phyloP scores from a whole-genome alignment of 352 stramenopile genomes.

The Achlya hypogyna region DNA sequence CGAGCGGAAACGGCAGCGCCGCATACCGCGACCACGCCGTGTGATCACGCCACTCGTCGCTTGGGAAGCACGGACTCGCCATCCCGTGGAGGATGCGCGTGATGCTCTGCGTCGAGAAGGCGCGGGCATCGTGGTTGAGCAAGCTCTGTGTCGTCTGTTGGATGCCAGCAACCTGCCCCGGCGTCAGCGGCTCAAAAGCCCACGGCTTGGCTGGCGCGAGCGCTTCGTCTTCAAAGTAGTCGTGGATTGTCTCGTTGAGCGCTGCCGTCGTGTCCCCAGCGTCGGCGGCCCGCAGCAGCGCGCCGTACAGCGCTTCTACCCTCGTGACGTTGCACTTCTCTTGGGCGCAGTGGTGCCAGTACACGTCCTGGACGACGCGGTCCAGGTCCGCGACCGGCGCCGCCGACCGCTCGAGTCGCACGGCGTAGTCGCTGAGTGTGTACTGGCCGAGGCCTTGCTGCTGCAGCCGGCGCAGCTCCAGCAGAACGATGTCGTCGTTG shows the following conservation, averaged over 20 bases:
- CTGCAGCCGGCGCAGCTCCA: constrained; percentile 16
- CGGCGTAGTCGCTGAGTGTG: constrained; percentile 10
- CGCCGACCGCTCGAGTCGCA: background rate
- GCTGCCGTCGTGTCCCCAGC: constrained; percentile 11
- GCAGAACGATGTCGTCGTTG: background rate
- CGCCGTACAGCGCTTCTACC: constrained; percentile 46
- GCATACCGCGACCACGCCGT: constrained; percentile 55
- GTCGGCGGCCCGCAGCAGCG: constrained; percentile 28
- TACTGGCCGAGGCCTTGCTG: constrained; percentile 15
- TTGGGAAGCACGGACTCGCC: constrained; percentile 48
- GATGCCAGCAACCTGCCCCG: constrained; percentile 40
- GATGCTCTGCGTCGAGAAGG: constrained; percentile 48
- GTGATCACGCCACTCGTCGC: constrained; percentile 52
- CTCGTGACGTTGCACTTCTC: constrained; percentile 49
- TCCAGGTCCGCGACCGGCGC: constrained; percentile 21
- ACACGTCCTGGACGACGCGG: constrained; percentile 40
- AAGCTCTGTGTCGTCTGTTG: constrained; percentile 24
- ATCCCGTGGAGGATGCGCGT: constrained; percentile 73
- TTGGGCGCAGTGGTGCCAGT: constrained; percentile 45
- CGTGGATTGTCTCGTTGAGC: constrained; percentile 40
- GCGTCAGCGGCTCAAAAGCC: constrained; percentile 40
- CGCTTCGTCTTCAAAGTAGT: constrained; percentile 58
- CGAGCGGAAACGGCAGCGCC: constrained; percentile 39
- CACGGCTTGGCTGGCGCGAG: constrained; percentile 24
- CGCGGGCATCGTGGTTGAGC: background rate